A percentile compares a stretch with the other conserved stretches of the same genome.
These are phyloP conservation scores for Wallacemonas sp. DNA, from an alignment of 208 protist species.

Conservation along the genomic window DNA sequence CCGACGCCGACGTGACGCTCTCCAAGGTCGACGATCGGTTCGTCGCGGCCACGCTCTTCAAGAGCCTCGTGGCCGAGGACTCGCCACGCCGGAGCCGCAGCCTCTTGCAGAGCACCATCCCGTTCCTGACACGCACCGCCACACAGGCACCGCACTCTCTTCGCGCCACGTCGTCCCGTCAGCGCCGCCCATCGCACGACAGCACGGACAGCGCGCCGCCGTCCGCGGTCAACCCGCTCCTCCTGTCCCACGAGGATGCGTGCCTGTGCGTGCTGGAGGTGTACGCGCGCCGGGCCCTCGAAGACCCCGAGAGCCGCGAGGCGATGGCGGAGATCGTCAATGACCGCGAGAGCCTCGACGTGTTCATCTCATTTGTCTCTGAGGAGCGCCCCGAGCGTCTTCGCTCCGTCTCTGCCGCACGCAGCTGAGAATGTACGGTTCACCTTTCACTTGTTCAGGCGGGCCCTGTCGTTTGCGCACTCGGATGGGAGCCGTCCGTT, in stretches of 20 bases:
- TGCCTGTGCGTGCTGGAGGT: slow-evolving; percentile 19
- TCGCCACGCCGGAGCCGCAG: slow-evolving; percentile 11
- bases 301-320: slow-evolving; percentile 26
- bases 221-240: slow-evolving; percentile 1
- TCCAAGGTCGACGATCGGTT: not conserved
- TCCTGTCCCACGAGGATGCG: slow-evolving; percentile 11
- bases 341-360: slow-evolving; percentile 39
- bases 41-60: slow-evolving; percentile 10
- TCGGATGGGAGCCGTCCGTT: not conserved
- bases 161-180: not conserved
- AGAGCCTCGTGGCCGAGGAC: slow-evolving; percentile 7
- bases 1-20: slow-evolving; percentile 36
- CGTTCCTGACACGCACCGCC: slow-evolving; percentile 8
- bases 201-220: not conserved
- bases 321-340: slow-evolving; percentile 30
- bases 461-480: not conserved
- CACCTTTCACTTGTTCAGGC: not conserved
- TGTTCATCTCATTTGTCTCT: slow-evolving; percentile 31
- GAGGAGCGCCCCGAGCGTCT: slow-evolving; percentile 22
- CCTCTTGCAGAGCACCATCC: not conserved
- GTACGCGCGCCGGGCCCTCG: slow-evolving; percentile 18
- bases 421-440: too few relatives aligned
- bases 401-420: not conserved
- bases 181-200: not conserved
- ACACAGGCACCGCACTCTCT: slow-evolving; percentile 2